These are phyloP conservation scores for Trichophaea hybrida DNA, from an alignment of 2,329 filamentous ascomycete genomes.

Conservation along the genomic window DNA sequence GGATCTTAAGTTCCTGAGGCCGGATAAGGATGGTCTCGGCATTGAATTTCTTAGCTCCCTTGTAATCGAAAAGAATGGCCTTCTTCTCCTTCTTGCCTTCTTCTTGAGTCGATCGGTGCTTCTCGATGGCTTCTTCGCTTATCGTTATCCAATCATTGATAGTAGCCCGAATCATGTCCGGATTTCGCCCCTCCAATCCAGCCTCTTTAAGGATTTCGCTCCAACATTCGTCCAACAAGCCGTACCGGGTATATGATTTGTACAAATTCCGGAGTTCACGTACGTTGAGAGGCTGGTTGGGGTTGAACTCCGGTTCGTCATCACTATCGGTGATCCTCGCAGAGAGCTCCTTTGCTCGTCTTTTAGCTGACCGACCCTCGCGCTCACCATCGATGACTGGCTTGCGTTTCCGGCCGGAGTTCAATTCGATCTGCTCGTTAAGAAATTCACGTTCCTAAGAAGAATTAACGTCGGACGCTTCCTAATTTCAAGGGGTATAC, in stretches of 20 bases:
- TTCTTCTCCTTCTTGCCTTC: constrained; percentile 90
- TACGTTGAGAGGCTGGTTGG: constrained; percentile 75
- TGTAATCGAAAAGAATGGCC: constrained; percentile 87
- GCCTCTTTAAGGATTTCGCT: constrained; percentile 82
- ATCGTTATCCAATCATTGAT: constrained; percentile 57
- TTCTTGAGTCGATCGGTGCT: constrained; percentile 38
- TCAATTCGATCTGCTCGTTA: constrained; percentile 30
- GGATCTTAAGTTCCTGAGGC: constrained; percentile 71
- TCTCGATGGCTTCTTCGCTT: constrained; percentile 46
- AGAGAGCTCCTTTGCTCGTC: constrained; percentile 52
- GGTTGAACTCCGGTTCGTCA: constrained; percentile 55
- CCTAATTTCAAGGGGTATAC: background rate
- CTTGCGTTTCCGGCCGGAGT: constrained; percentile 35
- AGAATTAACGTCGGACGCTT: constrained; percentile 38
- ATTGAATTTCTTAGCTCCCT: constrained; percentile 85
- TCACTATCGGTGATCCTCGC: constrained; percentile 56
- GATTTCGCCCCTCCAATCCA: constrained; percentile 67
- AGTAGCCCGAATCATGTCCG: constrained; percentile 60
- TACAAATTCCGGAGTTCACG: constrained; percentile 90
- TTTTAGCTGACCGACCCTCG: constrained; percentile 52
- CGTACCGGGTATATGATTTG: constrained; percentile 78
- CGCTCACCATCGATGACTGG: constrained; percentile 39
- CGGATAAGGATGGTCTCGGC: constrained; percentile 89
- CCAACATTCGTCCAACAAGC: constrained; percentile 72
- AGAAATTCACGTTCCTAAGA: constrained; percentile 36